These are phyloP conservation scores for Aspergillus indologenus DNA, from an alignment of 495 filamentous ascomycete genomes.

Conservation along the genomic window DNA sequence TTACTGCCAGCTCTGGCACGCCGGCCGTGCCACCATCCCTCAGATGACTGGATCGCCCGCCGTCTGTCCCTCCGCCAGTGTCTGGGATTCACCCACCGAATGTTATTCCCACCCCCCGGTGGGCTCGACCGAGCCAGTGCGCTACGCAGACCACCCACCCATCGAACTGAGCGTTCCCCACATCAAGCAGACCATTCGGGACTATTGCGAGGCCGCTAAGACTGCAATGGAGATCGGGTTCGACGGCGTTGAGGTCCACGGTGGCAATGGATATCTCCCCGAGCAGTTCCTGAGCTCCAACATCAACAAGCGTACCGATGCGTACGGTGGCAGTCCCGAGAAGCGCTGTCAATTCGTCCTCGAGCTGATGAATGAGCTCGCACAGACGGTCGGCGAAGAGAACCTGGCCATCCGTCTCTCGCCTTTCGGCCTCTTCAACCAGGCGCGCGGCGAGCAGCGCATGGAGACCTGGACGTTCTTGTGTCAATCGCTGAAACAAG, in stretches of 20 bases:
- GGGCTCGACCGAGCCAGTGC: slow-evolving; percentile 34
- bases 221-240: slow-evolving; percentile 31
- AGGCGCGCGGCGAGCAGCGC: slow-evolving; percentile 43
- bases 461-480: slow-evolving; percentile 51
- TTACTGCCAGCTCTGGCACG: slow-evolving; percentile 53
- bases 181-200: slow-evolving; percentile 30
- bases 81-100: slow-evolving; percentile 41
- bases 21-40: slow-evolving; percentile 48
- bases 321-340: slow-evolving; percentile 46
- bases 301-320: slow-evolving; percentile 47
- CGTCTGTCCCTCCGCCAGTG: slow-evolving; percentile 37
- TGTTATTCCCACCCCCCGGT: slow-evolving; percentile 36
- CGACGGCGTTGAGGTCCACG: slow-evolving; percentile 51
- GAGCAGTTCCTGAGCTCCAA: slow-evolving; percentile 48
- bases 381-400: slow-evolving; percentile 26
- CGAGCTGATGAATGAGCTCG: slow-evolving; percentile 38
- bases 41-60: slow-evolving; percentile 41
- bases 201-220: slow-evolving; percentile 32
- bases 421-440: slow-evolving; percentile 51
- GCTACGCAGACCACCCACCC: slow-evolving; percentile 44
- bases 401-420: slow-evolving; percentile 29
- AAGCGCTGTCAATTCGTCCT: slow-evolving; percentile 44
- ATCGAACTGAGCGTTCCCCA: slow-evolving; percentile 43
- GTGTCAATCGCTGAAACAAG: slow-evolving; percentile 48
- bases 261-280: slow-evolving; percentile 49